These are phyloP conservation scores for Dendrobium officinale DNA, from an alignment of 106 monocot species.

Conservation along the genomic window DNA sequence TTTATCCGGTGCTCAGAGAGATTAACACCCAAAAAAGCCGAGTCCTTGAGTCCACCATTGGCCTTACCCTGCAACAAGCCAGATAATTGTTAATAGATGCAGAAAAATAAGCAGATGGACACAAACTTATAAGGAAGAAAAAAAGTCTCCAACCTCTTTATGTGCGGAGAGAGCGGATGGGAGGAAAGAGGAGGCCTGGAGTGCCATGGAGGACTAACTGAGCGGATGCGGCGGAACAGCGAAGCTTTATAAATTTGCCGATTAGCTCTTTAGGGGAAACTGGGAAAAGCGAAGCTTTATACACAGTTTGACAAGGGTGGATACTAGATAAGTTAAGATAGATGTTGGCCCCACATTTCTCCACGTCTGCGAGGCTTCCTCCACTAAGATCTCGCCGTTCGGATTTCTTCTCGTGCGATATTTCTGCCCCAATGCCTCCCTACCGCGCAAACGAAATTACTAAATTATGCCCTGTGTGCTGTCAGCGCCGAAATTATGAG, in stretches of 20 bases:
- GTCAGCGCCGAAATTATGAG: not conserved
- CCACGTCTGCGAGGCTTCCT: conserved; percentile 7
- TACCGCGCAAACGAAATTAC: not conserved
- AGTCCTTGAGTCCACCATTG: conserved; percentile 34
- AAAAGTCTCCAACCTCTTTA: conserved; percentile 47
- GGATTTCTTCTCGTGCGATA: conserved; percentile 40
- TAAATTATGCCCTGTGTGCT: not conserved
- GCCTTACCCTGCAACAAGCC: conserved; percentile 33
- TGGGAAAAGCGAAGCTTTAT: not conserved
- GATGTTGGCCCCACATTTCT: conserved; percentile 18
- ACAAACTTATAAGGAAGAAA: not conserved
- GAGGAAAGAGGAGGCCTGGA: conserved; percentile 61
- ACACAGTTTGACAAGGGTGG: not conserved
- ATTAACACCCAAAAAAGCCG: conserved; percentile 56
- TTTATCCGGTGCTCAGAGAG: conserved; percentile 34
- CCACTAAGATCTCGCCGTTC: conserved; percentile 46
- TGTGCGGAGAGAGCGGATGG: conserved; percentile 45
- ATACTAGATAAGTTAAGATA: conserved; percentile 60
- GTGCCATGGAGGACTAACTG: conserved; percentile 44
- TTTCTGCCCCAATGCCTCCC: not conserved
- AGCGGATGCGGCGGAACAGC: not conserved
- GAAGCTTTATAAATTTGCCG: too few relatives aligned
- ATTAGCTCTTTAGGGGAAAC: not conserved
- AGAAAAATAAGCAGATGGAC: not conserved
- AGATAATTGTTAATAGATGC: not conserved